Evolutionary conservation across 192 early-diverging fungal species (phyloP).

Genomic region (Podila horticola): DNA sequence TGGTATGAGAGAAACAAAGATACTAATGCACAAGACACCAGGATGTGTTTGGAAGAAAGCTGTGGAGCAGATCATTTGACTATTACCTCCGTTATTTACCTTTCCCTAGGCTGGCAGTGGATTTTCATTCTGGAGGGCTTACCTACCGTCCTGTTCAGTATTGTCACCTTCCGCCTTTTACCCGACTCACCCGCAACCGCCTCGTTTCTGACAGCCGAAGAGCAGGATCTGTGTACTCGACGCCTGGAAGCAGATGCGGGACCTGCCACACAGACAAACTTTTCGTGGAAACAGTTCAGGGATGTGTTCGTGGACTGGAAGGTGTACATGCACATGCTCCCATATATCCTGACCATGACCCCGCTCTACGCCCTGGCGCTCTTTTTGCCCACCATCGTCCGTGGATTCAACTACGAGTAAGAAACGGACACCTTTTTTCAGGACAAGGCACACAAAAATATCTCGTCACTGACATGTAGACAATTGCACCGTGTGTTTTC

Average conservation of each 20-base stretch:
- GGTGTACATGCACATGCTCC: constrained; percentile 57
- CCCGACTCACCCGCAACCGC: constrained; percentile 59
- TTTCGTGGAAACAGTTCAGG: constrained; percentile 59
- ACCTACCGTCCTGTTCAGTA: constrained; percentile 38
- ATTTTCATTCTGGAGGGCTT: constrained; percentile 75
- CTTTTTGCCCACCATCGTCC: constrained; percentile 76
- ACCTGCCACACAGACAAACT: constrained; percentile 51
- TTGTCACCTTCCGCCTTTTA: constrained; percentile 41
- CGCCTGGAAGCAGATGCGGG: constrained; percentile 59
- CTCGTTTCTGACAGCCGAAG: constrained; percentile 52
- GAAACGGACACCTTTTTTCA: neutral
- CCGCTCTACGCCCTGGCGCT: constrained; percentile 70
- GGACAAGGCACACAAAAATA: no score
- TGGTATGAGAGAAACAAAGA: constrained; percentile 1
- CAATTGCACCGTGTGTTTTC: no score
- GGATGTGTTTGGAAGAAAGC: neutral
- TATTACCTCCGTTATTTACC: neutral
- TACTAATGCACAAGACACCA: neutral
- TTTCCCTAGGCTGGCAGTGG: constrained; percentile 63
- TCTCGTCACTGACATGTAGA: no score
- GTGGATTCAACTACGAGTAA: constrained; percentile 64
- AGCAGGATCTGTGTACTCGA: constrained; percentile 40
- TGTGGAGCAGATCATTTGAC: neutral
- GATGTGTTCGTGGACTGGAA: constrained; percentile 61
- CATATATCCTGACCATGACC: constrained; percentile 68